Conservation (phyloP, 208 protist genomes). For the Strigomonas culicis region DNA sequence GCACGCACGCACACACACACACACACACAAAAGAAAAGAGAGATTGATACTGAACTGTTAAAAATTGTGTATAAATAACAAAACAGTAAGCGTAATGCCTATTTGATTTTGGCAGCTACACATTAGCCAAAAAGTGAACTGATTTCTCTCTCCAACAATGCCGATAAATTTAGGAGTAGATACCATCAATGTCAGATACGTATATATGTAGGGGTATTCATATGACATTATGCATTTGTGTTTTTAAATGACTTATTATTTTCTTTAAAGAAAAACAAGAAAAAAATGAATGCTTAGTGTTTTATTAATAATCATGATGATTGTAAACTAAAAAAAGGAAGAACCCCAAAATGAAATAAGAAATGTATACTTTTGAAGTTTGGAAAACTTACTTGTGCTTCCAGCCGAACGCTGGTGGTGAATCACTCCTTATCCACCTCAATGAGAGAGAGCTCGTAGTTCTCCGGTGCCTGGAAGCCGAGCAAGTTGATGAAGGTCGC, state of each 20-base stretch:
- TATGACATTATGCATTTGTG: background rate
- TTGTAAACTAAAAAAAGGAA: constrained; percentile 9
- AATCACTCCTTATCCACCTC: constrained; percentile 32
- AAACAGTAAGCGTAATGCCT: too few relatives aligned
- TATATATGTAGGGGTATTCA: too few relatives aligned
- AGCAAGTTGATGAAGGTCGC: constrained; percentile 94
- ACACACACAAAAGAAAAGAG: too few relatives aligned
- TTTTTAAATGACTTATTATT: constrained; percentile 1
- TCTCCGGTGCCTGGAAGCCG: constrained; percentile 86
- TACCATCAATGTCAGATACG: too few relatives aligned
- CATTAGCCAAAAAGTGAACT: too few relatives aligned
- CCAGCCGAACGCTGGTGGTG: too few relatives aligned
- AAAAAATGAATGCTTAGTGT: constrained; percentile 8
- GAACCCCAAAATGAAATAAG: constrained; percentile 1
- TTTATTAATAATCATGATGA: constrained; percentile 7
- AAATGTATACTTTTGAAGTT: constrained; percentile 5
- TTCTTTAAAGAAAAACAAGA: constrained; percentile 8
- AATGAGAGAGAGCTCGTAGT: constrained; percentile 88
- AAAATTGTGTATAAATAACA: too few relatives aligned
- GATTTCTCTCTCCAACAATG: too few relatives aligned
- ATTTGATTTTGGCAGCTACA: too few relatives aligned
- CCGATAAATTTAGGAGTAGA: too few relatives aligned
- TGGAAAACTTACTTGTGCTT: constrained; percentile 2
- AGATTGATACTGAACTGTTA: too few relatives aligned
- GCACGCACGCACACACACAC: too few relatives aligned